These are phyloP conservation scores for Gillenia trifoliata DNA, from an alignment of 306 rosid species.

Conservation along the genomic window DNA sequence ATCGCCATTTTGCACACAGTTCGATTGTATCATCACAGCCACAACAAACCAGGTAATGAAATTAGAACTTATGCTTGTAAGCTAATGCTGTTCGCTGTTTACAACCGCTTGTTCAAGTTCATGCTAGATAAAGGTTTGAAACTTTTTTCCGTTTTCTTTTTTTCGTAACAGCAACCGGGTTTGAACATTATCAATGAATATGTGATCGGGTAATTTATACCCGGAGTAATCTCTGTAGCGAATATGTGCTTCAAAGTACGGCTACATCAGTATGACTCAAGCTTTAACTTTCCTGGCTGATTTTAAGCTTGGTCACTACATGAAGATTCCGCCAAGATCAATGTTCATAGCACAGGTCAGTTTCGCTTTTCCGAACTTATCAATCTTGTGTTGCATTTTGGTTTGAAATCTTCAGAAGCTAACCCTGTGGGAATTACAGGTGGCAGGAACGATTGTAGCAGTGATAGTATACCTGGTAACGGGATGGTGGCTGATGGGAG, in stretches of 20 bases:
- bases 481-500: constrained; percentile 82
- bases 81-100: neutral
- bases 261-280: constrained; percentile 85
- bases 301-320: constrained; percentile 89
- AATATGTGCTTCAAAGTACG: constrained; percentile 93
- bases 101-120: neutral
- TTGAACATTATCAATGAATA: constrained; percentile 82
- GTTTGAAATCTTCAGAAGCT: neutral
- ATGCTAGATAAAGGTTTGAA: neutral
- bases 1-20: constrained; percentile 58
- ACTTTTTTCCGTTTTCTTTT: neutral
- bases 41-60: constrained; percentile 75
- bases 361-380: neutral
- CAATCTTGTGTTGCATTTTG: neutral
- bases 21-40: constrained; percentile 58
- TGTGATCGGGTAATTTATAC: constrained; percentile 74
- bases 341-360: constrained; percentile 91
- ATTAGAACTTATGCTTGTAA: neutral
- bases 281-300: constrained; percentile 62
- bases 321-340: constrained; percentile 92
- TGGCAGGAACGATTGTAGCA: constrained; percentile 58
- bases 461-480: constrained; percentile 51
- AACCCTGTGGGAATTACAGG: constrained; percentile 32
- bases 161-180: constrained; percentile 58
- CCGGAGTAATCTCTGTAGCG: constrained; percentile 89